Conservation (phyloP, 345 rosid genomes). For the Eucalyptus leucophloia region DNA sequence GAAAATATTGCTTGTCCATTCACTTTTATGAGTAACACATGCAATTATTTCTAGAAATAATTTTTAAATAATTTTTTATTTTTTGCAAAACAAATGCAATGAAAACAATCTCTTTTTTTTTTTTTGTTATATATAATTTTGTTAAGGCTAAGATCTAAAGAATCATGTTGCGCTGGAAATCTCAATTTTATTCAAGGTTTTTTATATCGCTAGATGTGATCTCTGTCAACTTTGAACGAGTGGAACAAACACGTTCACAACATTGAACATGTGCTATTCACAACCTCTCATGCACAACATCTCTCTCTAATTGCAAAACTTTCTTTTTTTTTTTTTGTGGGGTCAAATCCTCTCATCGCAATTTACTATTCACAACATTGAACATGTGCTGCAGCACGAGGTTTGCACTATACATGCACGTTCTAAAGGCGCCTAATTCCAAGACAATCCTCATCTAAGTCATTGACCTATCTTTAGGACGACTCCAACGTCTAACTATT, state of each 20-base stretch:
- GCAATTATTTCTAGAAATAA: no score
- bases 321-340: rapidly evolving
- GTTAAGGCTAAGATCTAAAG: neutral
- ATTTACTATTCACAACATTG: neutral
- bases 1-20: neutral
- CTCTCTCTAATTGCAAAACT: neutral
- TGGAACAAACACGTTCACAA: no score
- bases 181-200: neutral
- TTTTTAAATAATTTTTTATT: no score
- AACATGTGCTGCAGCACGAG: neutral
- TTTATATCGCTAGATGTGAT: neutral
- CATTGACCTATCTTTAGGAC: neutral
- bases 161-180: neutral
- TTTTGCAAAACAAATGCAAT: neutral
- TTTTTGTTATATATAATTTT: no score
- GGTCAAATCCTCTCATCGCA: neutral
- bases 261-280: no score
- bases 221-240: neutral
- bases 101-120: neutral
- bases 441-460: neutral
- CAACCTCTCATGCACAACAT: no score
- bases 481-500: neutral
- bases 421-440: neutral
- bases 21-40: neutral
- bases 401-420: neutral